Percentiles rank a stretch among this genome's conserved stretches.
Evolutionary conservation across 495 filamentous ascomycete species (phyloP).

Genomic region (Lophiotrema nucula): DNA sequence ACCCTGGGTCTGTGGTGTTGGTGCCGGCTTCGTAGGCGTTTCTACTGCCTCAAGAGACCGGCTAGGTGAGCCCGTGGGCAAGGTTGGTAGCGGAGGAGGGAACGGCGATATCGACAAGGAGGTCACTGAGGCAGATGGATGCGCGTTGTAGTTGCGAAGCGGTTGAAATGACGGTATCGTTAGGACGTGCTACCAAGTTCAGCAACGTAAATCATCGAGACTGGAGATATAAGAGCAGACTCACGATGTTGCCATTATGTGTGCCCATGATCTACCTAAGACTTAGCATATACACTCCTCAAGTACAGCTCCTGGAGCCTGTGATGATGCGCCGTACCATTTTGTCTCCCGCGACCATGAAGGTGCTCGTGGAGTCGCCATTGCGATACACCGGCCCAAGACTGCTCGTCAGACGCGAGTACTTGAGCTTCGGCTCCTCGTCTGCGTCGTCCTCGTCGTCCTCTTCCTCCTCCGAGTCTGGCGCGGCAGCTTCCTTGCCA

Average conservation of each 20-base stretch:
- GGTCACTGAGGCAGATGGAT: slow-evolving; percentile 79
- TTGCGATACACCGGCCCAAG: slow-evolving; percentile 82
- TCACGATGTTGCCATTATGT: slow-evolving; percentile 94
- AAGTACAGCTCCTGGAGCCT: slow-evolving; percentile 8
- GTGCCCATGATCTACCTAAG: slow-evolving; percentile 77
- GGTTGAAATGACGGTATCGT: slow-evolving; percentile 75
- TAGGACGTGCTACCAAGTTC: slow-evolving; percentile 67
- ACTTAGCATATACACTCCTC: slow-evolving; percentile 24
- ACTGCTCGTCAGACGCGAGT: slow-evolving; percentile 76
- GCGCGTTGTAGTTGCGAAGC: slow-evolving; percentile 82
- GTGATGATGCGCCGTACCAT: slow-evolving; percentile 61
- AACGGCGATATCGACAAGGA: slow-evolving; percentile 88
- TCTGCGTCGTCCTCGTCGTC: slow-evolving; percentile 76
- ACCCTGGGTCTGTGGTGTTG: slow-evolving; percentile 49
- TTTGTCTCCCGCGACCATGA: slow-evolving; percentile 88
- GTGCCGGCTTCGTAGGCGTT: slow-evolving; percentile 40
- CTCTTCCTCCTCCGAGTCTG: slow-evolving; percentile 29
- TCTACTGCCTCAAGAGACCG: slow-evolving; percentile 49
- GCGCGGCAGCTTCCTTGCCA: slow-evolving; percentile 14
- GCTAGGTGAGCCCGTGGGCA: slow-evolving; percentile 55
- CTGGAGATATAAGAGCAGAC: slow-evolving; percentile 37
- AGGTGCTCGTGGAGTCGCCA: slow-evolving; percentile 89
- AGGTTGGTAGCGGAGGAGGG: slow-evolving; percentile 66
- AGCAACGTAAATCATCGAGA: slow-evolving; percentile 24
- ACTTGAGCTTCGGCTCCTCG: slow-evolving; percentile 94